phyloP scores from a whole-genome alignment of 2,329 filamentous ascomycete species.

The Geosmithia flava region DNA sequence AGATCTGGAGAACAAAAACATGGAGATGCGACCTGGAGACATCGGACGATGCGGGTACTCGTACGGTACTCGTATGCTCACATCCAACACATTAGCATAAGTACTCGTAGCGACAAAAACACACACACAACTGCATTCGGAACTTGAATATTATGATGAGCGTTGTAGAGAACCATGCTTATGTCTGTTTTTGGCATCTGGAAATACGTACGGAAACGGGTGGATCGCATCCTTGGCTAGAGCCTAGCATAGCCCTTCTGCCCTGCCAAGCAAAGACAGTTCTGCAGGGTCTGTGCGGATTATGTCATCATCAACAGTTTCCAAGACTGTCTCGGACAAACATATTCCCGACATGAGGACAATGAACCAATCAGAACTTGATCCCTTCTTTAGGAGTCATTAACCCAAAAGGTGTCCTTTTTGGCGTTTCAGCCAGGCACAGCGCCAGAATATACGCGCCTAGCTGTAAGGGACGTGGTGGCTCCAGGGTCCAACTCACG shows the following conservation, averaged over 20 bases:
- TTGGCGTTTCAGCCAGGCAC: not conserved
- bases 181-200: too few relatives aligned
- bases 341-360: not conserved
- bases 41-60: not conserved
- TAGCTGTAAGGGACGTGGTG: not conserved
- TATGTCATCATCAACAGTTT: not conserved
- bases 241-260: too few relatives aligned
- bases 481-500: not conserved
- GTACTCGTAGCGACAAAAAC: too few relatives aligned
- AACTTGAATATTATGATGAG: too few relatives aligned
- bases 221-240: too few relatives aligned
- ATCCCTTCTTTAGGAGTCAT: not conserved
- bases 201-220: too few relatives aligned
- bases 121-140: too few relatives aligned
- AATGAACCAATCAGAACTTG: not conserved
- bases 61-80: too few relatives aligned
- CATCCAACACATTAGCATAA: too few relatives aligned
- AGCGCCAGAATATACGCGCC: not conserved
- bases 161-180: too few relatives aligned
- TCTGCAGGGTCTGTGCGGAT: not conserved
- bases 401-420: conserved; percentile 3
- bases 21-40: not conserved
- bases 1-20: not conserved
- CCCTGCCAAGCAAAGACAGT: not conserved
- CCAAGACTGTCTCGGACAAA: not conserved